Evolutionary conservation across 345 rosid genomes (phyloP).

Genomic region (Brassica nigra): DNA sequence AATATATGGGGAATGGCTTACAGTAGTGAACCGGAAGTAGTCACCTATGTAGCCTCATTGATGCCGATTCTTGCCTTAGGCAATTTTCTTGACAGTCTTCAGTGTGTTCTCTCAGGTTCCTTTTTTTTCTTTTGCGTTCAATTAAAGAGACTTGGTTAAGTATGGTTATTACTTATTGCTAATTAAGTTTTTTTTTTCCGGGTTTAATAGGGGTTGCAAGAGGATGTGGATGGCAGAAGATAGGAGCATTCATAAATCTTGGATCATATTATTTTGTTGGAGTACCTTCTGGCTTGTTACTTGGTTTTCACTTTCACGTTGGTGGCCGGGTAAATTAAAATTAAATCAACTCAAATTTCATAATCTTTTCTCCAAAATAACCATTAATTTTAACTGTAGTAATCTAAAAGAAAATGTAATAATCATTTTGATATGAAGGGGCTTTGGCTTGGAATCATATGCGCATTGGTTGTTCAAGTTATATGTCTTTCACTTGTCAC

Average conservation of each 20-base stretch:
- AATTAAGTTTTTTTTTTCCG: background rate
- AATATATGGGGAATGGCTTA: conserved; percentile 38
- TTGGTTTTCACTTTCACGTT: conserved; percentile 46
- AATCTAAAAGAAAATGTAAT: background rate
- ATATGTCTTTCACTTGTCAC: conserved; percentile 15
- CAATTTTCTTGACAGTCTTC: conserved; percentile 37
- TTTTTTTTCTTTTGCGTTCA: conserved; percentile 21
- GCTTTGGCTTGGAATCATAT: conserved; percentile 52
- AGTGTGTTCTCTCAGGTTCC: conserved; percentile 41
- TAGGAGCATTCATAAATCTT: conserved; percentile 50
- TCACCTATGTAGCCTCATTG: conserved; percentile 35
- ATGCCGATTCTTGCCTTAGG: conserved; percentile 36
- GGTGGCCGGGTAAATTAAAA: conserved; percentile 41
- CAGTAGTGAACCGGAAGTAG: conserved; percentile 36
- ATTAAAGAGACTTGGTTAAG: conserved; percentile 16
- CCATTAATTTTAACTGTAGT: background rate
- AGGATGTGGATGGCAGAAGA: conserved; percentile 62
- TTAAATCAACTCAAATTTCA: background rate
- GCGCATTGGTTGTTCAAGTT: conserved; percentile 50
- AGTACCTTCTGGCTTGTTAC: conserved; percentile 44
- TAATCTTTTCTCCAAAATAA: background rate
- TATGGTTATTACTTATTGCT: conserved; percentile 2
- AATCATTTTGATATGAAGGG: conserved; percentile 26
- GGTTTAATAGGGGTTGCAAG: conserved; percentile 48
- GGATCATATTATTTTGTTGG: conserved; percentile 56